Percentiles rank a stretch among this genome's conserved stretches.
These are phyloP conservation scores for Ophiostoma ulmi DNA, from an alignment of 2,329 filamentous ascomycete genomes.

Conservation along the genomic window DNA sequence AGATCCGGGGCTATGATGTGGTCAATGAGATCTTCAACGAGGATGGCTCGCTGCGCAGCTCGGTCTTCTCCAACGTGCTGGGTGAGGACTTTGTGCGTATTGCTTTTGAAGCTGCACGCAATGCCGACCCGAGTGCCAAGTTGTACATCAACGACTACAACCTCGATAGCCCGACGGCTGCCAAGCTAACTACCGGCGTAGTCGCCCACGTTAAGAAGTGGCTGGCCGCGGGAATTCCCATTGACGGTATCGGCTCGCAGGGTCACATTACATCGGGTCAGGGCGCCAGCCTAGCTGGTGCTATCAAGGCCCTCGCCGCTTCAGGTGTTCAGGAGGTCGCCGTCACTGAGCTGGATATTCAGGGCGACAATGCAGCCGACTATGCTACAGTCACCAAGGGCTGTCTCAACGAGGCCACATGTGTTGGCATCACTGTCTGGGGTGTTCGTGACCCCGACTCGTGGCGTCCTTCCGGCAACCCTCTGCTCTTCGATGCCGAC, in stretches of 20 bases:
- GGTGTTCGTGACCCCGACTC: conserved; percentile 48
- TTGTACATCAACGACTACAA: conserved; percentile 75
- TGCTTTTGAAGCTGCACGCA: conserved; percentile 63
- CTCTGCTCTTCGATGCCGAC: conserved; percentile 50
- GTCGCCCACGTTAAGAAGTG: conserved; percentile 58
- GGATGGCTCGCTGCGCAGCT: conserved; percentile 53
- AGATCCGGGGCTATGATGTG: conserved; percentile 59
- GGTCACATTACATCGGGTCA: conserved; percentile 47
- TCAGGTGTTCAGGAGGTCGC: conserved; percentile 53
- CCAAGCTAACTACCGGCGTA: conserved; percentile 52
- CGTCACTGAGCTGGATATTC: conserved; percentile 65
- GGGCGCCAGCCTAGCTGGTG: conserved; percentile 42
- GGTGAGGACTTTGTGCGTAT: conserved; percentile 66
- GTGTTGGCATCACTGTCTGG: conserved; percentile 63
- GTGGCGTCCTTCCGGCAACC: conserved; percentile 47
- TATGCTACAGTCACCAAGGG: conserved; percentile 55
- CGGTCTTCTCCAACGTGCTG: conserved; percentile 62
- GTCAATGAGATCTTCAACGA: conserved; percentile 62
- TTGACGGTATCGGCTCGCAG: conserved; percentile 61
- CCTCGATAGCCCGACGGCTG: conserved; percentile 54
- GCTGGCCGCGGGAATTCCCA: conserved; percentile 56
- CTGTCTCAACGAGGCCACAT: conserved; percentile 54
- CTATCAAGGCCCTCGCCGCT: conserved; percentile 49
- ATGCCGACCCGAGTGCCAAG: conserved; percentile 61
- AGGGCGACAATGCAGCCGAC: conserved; percentile 49